Base-by-base conservation (phyloP, 768 basidiomycete species). In the Mycena floridula region DNA sequence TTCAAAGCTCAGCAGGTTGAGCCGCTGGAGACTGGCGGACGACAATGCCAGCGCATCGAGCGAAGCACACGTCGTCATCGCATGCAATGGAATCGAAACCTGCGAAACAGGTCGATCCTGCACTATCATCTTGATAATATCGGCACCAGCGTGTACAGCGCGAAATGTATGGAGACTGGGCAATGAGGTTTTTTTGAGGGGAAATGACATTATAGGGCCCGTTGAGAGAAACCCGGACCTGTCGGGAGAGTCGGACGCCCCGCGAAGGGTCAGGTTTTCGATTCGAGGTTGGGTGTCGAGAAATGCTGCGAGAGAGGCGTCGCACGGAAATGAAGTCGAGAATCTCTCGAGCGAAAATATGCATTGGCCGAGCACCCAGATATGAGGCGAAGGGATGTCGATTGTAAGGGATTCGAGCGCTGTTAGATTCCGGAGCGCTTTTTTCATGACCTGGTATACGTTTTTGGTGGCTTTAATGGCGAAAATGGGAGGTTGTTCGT, bases 1-100 rank as follows among this genome's bases (percentile, higher is more conserved):
- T 48, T 81, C 81, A 40, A 82, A 76, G 28, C 74, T 74, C 63
- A 82, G 75, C 22, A 81, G 62, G 21, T 77, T 84, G 28, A 82
- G 61, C 49, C 77, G 66, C 42, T 59, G 63, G 44, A 82, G 54
- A 0, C 73, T 62, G 8, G 48, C 54, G 0, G 68, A 54, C 2
- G 72, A 66, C 37, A 62, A 54, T 4, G 57, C 50, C 4, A 82
- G 60, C 2, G 69, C 70, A 36, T 74, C 65, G 41, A 82, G 64
- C 9, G 74, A 66, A 1, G 60, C 42, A n/a, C 57, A 49, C 0
- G 64, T 66, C 35, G 64, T 63, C 3, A 62, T 61, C 0, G 71
- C 62, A 47, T 72, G 74, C 25, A 81, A 60, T n/a, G 79, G 71
- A 35, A 81, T 64, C 1, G 77, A 77, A 6, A 73, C 74, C 37